Percentiles rank a stretch among this genome's conserved stretches.
phyloP scores from a whole-genome alignment of 2,329 filamentous ascomycete species.

The Alternaria metachromatica region DNA sequence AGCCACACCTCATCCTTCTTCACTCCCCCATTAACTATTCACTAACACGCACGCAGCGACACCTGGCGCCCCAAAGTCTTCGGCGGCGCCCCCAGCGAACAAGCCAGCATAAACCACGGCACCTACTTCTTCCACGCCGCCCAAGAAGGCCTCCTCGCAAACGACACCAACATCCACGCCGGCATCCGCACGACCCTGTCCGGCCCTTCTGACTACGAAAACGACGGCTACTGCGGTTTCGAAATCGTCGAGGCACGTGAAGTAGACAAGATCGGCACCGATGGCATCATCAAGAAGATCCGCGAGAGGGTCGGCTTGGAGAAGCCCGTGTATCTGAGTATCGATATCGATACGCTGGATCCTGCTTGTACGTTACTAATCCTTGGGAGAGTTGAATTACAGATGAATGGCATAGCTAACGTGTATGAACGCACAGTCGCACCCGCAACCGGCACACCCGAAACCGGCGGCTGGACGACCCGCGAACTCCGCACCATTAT shows the following conservation, averaged over 20 bases:
- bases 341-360: conserved; percentile 89
- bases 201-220: conserved; percentile 80
- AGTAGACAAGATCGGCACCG: conserved; percentile 71
- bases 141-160: conserved; percentile 77
- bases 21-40: too few species aligned
- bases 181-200: conserved; percentile 84
- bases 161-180: conserved; percentile 86
- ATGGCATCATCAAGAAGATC: conserved; percentile 81
- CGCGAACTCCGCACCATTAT: conserved; percentile 75
- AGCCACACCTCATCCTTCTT: conserved; percentile 10
- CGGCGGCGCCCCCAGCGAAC: conserved; percentile 77
- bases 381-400: background rate
- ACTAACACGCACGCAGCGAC: conserved; percentile 42
- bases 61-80: conserved; percentile 86
- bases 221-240: conserved; percentile 85
- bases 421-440: conserved; percentile 58
- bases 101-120: conserved; percentile 82
- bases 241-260: conserved; percentile 79
- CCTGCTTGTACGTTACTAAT: conserved; percentile 69
- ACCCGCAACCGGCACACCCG: conserved; percentile 75
- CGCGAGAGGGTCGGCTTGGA: conserved; percentile 74
- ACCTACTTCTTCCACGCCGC: conserved; percentile 88
- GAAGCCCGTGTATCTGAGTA: conserved; percentile 79
- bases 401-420: conserved; percentile 2
- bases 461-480: conserved; percentile 78